Base-by-base conservation (phyloP, 2,329 filamentous ascomycete genomes). In the Rhynchosporium agropyri region DNA sequence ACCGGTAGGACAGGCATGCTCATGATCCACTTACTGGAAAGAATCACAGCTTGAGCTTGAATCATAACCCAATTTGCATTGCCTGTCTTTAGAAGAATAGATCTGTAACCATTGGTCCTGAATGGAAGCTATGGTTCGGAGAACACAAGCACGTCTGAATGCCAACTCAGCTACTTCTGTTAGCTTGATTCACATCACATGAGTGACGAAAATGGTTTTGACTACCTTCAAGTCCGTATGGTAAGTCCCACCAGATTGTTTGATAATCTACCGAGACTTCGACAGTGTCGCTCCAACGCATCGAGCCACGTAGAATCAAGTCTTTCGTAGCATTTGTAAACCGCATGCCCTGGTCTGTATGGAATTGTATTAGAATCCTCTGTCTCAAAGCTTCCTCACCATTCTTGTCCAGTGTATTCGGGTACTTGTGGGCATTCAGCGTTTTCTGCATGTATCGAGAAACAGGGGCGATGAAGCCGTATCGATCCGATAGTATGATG, bases 41-140 rank as follows among this genome's bases (percentile, higher is more conserved):
- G 86, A 87, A 76, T 93, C 90, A 74, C 90, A 92, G 48, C 89
- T 85, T 1, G 83, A 76, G 65, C 86, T 89, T 2, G 85, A 87
- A 71, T 91, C 89, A 74, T 92, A 92, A 58, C 89, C 89, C 0
- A 91, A 81, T 69, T 85, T 86, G 75, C 90, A 92, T 73, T 92
- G 89, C 31, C 79, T 75, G 33, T 80, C 81, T n/a, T 86, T 84
- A 9, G 88, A 89, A 0, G 84, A 84, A 74, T 92, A 92, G 0
- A 89, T 77, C 6, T 74, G 73, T 2, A 92, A 77, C 62, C 91
- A 92, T 73, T 92, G 85, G 0, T 79, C 79, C 64, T 88, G 88
- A 0, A 92, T 78, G 0, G 89, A 91, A 60, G 88, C 84, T 51
- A 92, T 79, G 1, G 88, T 88, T 69, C 87, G 83, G 20, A 92